Percentiles rank a stretch among this genome's conserved stretches.
These are phyloP conservation scores for Pelagophyceae sp. DNA, from an alignment of 352 stramenopile genomes.

Conservation along the genomic window DNA sequence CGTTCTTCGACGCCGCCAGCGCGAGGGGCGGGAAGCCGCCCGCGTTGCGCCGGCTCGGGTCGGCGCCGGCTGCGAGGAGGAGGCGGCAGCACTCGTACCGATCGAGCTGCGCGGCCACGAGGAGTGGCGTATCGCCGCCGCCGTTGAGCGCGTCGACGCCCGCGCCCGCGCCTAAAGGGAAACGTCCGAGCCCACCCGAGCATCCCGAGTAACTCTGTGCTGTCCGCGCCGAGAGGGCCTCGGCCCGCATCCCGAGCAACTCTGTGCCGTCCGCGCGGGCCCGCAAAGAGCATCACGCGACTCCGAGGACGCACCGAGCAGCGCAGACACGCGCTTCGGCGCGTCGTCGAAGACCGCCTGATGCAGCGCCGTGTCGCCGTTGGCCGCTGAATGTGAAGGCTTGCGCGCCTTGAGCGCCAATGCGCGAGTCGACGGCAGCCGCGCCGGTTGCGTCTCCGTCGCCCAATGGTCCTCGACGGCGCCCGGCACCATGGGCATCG, in stretches of 20 bases:
- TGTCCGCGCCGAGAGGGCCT: no score
- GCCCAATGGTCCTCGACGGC: no score
- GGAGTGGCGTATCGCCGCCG: background rate
- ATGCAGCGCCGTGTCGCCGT: background rate
- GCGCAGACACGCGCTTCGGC: background rate
- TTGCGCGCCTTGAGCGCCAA: no score
- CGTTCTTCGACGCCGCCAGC: background rate
- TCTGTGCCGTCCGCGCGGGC: no score
- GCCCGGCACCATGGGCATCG: no score
- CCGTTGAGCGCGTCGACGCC: background rate
- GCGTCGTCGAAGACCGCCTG: background rate
- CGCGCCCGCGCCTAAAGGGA: background rate
- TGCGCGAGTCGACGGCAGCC: no score
- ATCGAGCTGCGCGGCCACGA: background rate
- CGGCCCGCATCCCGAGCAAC: no score
- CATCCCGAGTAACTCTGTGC: no score
- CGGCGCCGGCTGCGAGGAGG: background rate
- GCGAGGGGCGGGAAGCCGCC: background rate
- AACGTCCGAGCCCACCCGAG: background rate
- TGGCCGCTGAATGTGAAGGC: no score
- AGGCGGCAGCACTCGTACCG: background rate
- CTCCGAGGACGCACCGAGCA: background rate
- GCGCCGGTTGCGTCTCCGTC: no score
- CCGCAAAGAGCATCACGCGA: background rate
- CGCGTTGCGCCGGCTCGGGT: background rate